Base-by-base conservation (phyloP, 2,329 filamentous ascomycete species). In the Ceratocystis colombiana region DNA sequence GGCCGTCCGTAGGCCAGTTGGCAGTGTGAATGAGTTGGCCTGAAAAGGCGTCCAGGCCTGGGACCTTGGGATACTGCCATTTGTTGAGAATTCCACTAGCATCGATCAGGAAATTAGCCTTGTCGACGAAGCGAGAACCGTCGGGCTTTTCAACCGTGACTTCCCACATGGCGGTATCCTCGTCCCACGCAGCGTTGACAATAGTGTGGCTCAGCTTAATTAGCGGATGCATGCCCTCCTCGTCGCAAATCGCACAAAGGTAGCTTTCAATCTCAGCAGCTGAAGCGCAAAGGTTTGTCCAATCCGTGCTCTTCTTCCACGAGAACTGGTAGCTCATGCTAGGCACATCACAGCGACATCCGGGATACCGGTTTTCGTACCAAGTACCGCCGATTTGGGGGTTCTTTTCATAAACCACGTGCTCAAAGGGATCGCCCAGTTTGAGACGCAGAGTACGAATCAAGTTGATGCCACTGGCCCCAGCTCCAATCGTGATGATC, bases 271-370 rank as follows among this genome's bases (percentile, higher is more conserved):
- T 86, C 71, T 87, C 84, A 0, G 74, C 74, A 0, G 80, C 80
- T 0, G 77, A 74, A 0, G 81, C 77, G 70, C 82, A 85, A 71
- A 85, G 83, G 66, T 79, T 79, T 20, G 78, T 77, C 84, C 84
- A 87, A 48, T 79, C 77, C 5, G 78, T 79, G 71, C 86, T 86
- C 1, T 80, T 81, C 65, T 80, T 77, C 79, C 81, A 86, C 1
- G 82, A 81, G 71, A 84, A 85, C 71, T 84, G 83, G 71, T 86
- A 86, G 72, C 82, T 84, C 73, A 85, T 83, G 70, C 78, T 80
- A 8, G 81, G 81, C 37, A 84, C 77, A 71, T 84, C 82, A 71
- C 81, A 84, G 64, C 76, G 76, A 69, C 81, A 83, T 10, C 82
- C 82, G 0, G 82, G 82, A 68, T 85, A 85, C 22, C 77, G 75